Evolutionary conservation across 768 basidiomycete species (phyloP).

Genomic region (Boletales sp.): DNA sequence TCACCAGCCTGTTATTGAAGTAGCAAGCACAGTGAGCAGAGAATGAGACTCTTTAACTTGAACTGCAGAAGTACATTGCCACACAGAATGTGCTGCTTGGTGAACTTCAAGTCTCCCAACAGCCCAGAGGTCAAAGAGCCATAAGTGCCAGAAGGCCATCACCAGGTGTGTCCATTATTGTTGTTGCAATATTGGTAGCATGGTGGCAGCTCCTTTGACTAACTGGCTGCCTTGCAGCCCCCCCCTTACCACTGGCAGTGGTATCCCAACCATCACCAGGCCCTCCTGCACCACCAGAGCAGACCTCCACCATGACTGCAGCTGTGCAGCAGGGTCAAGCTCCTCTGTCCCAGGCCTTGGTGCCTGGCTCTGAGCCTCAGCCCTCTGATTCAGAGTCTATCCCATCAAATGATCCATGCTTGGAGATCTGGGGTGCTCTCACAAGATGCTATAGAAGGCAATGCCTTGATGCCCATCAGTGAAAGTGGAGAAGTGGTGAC

Average conservation of each 20-base stretch:
- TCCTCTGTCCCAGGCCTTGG: background rate
- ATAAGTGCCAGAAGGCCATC: background rate
- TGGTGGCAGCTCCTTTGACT: background rate
- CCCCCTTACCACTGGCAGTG: no score
- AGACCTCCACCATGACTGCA: background rate
- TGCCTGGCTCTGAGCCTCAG: background rate
- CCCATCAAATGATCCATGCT: background rate
- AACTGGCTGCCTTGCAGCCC: background rate
- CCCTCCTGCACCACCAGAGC: no score
- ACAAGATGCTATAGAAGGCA: background rate
- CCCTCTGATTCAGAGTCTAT: background rate
- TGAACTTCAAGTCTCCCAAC: background rate
- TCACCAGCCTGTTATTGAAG: background rate
- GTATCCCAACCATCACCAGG: background rate
- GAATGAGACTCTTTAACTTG: background rate
- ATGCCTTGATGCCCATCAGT: slow-evolving; percentile 19
- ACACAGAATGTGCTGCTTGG: background rate
- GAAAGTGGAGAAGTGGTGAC: slow-evolving; percentile 21
- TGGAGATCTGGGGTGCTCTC: slow-evolving; percentile 1
- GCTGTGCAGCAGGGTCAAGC: background rate
- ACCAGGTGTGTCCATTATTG: no score
- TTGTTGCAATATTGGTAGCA: no score
- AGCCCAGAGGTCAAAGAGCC: background rate
- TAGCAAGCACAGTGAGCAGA: background rate
- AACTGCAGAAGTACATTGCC: background rate